Base-by-base conservation (phyloP, 306 rosid genomes). In the Herpetospermum pedunculosum region DNA sequence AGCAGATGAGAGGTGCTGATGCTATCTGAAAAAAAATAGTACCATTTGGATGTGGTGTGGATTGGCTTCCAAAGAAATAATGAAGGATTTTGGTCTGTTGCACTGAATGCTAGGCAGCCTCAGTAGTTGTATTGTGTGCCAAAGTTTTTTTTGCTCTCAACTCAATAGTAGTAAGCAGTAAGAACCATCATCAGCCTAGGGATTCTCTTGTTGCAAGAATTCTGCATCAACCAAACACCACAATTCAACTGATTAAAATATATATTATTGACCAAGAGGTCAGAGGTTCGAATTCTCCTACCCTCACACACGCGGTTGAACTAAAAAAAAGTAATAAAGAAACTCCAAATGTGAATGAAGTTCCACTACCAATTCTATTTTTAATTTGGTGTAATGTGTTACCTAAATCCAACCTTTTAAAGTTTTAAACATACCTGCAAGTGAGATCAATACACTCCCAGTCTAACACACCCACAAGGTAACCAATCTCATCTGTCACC, bases 401-500 rank as follows among this genome's bases (percentile, higher is more conserved):
- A 0, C 4, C 11, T 38, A 35, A 35, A 35, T 40, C 47, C 48
- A 44, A 44, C 48, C 48, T 13, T 13, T 44, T 44, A 6, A 2
- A 58, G 21, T 47, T 23, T 19, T 5, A 2, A 67, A 13, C 53
- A 16, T 69, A 93, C 98, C 96, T 91, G 96, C 86, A 87, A 67
- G 97, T 91, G 79, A 93, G 78, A 75, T 71, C 83, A 86, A 93
- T 91, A 73, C 91, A 86, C 32, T 87, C 87, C 30, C 72, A 71
- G 82, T 93, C 98, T 70, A 93, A 78, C 72, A 93, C 76, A 83
- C 98, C 98, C 81, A 89, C 91, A 50, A 87, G 88, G 74, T 84
- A 82, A 53, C 85, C 84, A 81, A 79, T 76, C n/a, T 65, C 77
- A 77, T 58, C 87, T 84, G 73, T 79, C 70, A 89, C 91, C 41